Percentiles rank a stretch among this genome's conserved stretches.
Conservation (phyloP, 2,329 filamentous ascomycete genomes). For the Juglanconis oblonga region DNA sequence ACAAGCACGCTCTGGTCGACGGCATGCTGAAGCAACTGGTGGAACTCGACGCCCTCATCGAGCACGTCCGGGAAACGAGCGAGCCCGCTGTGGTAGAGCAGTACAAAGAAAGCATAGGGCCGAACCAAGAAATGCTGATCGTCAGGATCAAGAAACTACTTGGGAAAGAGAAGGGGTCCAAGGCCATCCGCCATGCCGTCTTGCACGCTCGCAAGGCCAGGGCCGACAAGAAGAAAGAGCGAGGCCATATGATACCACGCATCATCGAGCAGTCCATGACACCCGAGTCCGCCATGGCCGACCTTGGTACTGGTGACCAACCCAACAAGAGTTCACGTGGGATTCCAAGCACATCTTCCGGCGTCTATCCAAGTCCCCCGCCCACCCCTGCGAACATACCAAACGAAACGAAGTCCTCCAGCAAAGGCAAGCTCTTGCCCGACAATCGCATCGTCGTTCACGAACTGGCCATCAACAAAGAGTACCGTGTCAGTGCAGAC, state of each 20-base stretch:
- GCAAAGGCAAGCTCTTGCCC: constrained; percentile 49
- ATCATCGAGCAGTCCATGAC: constrained; percentile 49
- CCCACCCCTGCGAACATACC: constrained; percentile 32
- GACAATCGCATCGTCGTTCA: constrained; percentile 74
- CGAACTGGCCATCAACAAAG: constrained; percentile 75
- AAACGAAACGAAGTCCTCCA: background rate
- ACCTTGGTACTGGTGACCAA: constrained; percentile 33
- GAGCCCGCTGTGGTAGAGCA: constrained; percentile 70
- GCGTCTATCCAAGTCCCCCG: constrained; percentile 53
- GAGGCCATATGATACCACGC: constrained; percentile 68
- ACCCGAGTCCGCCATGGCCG: constrained; percentile 34
- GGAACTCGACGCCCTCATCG: constrained; percentile 78
- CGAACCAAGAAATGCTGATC: constrained; percentile 76
- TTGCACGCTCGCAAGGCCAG: constrained; percentile 57
- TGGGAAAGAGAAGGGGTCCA: constrained; percentile 67
- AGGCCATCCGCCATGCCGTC: constrained; percentile 70
- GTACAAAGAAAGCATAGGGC: constrained; percentile 76
- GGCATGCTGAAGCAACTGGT: constrained; percentile 87
- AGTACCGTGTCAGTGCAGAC: constrained; percentile 67
- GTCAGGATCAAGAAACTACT: constrained; percentile 77
- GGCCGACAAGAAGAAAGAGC: constrained; percentile 58
- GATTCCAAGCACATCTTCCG: constrained; percentile 31
- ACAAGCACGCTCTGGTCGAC: constrained; percentile 73
- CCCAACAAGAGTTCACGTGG: background rate
- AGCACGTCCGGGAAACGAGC: constrained; percentile 76